phyloP scores from a whole-genome alignment of 1,139 yeast species.

The Yarrowia galli region DNA sequence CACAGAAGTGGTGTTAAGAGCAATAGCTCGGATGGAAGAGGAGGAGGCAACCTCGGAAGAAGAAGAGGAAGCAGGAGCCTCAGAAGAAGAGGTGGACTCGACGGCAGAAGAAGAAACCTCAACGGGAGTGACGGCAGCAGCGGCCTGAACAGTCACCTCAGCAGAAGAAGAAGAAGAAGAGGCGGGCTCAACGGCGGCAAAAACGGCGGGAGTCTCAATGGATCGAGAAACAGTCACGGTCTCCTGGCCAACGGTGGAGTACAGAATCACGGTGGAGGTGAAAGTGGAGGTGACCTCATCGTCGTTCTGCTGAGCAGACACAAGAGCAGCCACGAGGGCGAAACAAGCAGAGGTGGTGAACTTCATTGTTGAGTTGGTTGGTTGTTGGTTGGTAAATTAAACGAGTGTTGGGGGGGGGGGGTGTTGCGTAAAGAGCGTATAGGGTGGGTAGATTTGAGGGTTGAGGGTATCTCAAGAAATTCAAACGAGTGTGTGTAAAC shows the following conservation, averaged over 20 bases:
- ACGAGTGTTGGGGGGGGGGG: neutral
- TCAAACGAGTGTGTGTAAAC: neutral
- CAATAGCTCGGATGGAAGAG: too few relatives aligned
- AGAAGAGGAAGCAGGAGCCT: neutral
- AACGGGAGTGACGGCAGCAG: conserved; percentile 45
- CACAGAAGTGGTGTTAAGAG: neutral
- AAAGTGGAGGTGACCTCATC: conserved; percentile 20
- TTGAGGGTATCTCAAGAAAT: conserved; percentile 12
- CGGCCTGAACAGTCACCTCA: conserved; percentile 45
- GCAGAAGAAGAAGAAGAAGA: conserved; percentile 54
- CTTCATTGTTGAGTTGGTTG: conserved; percentile 21
- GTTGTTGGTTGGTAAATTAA: neutral
- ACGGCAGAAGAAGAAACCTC: neutral
- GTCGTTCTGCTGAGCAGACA: conserved; percentile 17
- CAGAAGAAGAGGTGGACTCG: neutral
- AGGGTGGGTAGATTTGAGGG: neutral
- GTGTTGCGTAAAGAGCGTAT: conserved; percentile 1
- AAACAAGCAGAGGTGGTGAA: conserved; percentile 23
- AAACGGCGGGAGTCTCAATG: conserved; percentile 17
- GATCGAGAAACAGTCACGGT: conserved; percentile 7
- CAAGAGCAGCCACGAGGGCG: conserved; percentile 10
- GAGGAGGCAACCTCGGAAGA: neutral
- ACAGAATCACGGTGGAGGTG: conserved; percentile 9
- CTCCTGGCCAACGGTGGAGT: conserved; percentile 21
- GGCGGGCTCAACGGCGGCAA: conserved; percentile 50